phyloP scores from a whole-genome alignment of 2,329 filamentous ascomycete genomes.

The Xylariaceae sp. region DNA sequence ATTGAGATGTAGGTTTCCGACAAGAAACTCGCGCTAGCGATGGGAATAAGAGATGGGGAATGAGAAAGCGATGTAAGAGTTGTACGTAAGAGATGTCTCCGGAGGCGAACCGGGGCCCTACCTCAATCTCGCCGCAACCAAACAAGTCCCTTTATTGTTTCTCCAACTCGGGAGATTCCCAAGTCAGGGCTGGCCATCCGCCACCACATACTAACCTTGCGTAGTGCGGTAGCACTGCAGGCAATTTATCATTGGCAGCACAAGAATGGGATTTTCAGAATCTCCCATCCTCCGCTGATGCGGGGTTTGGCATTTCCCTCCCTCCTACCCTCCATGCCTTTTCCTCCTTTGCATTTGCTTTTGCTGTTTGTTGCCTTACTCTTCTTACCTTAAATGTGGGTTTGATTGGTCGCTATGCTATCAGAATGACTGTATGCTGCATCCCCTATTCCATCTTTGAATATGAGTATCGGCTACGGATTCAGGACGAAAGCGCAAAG shows the following conservation, averaged over 20 bases:
- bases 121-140: background rate
- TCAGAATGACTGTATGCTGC: too few relatives aligned
- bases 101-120: background rate
- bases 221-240: conserved; percentile 9
- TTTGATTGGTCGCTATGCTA: too few relatives aligned
- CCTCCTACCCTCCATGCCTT: background rate
- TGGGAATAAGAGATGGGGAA: background rate
- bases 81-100: background rate
- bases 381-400: too few relatives aligned
- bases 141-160: background rate
- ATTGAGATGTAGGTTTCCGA: background rate
- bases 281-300: conserved; percentile 18
- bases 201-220: background rate
- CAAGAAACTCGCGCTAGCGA: conserved; percentile 3
- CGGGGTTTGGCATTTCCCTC: conserved; percentile 5
- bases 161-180: background rate
- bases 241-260: background rate
- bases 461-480: too few relatives aligned
- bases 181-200: background rate
- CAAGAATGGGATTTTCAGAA: conserved; percentile 24
- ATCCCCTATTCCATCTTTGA: too few relatives aligned
- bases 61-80: conserved; percentile 2
- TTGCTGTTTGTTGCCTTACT: too few relatives aligned
- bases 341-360: too few relatives aligned
- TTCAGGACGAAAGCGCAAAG: too few relatives aligned